phyloP scores from a whole-genome alignment of 2,329 filamentous ascomycete species.

The Stemphylium beticola region DNA sequence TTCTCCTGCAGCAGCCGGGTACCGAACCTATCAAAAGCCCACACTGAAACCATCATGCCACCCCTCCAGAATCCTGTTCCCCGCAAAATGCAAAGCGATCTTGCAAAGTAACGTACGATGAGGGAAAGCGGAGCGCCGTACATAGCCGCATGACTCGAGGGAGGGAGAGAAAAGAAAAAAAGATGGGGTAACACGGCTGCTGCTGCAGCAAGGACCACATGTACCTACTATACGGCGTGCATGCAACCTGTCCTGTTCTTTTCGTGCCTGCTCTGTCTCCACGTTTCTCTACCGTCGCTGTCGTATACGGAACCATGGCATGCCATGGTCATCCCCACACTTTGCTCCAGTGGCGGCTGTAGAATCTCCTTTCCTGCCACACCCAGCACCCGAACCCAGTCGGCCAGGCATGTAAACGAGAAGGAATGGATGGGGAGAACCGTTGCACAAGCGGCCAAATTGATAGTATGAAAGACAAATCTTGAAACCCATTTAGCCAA shows the following conservation, averaged over 20 bases:
- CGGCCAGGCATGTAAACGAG: too few species aligned
- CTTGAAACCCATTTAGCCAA: neutral
- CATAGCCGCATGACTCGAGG: constrained; percentile 5
- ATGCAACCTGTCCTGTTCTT: neutral
- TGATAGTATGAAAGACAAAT: too few species aligned
- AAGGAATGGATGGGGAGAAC: too few species aligned
- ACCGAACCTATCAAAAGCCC: constrained; percentile 8
- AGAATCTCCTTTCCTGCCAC: neutral
- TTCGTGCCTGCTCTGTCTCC: neutral
- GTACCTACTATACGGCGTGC: neutral
- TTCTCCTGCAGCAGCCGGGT: constrained; percentile 1
- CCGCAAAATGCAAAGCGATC: constrained; percentile 15
- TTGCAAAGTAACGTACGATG: neutral
- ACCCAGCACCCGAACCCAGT: too few species aligned
- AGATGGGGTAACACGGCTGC: neutral
- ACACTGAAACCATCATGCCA: neutral
- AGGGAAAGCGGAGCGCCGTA: neutral
- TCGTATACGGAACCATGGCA: neutral
- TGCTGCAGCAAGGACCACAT: neutral
- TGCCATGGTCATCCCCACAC: neutral
- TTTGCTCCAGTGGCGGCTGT: neutral
- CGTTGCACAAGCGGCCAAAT: too few species aligned
- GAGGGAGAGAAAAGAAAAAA: neutral
- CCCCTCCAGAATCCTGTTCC: constrained; percentile 4
- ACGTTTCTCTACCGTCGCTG: neutral